phyloP scores from a whole-genome alignment of 1,284 basidiomycete genomes.

The Papiliotrema nemorosa region DNA sequence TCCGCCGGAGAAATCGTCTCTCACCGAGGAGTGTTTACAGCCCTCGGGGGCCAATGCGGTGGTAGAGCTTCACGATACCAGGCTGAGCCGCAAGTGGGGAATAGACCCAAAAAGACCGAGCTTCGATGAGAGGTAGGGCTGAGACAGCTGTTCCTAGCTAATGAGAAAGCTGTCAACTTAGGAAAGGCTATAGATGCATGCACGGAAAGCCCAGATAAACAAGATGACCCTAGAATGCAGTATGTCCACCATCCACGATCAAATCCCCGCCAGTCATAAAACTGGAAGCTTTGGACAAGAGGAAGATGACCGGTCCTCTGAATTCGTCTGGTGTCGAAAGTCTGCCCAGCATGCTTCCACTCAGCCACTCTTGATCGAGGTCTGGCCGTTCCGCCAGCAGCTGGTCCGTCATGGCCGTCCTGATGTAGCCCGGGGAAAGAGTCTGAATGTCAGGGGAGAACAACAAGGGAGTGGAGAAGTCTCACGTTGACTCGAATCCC shows the following conservation, averaged over 20 bases:
- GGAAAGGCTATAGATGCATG: background rate
- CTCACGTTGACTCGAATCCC: constrained; percentile 59
- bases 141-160: too few relatives aligned
- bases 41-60: too few relatives aligned
- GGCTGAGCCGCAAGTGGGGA: too few relatives aligned
- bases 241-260: constrained; percentile 36
- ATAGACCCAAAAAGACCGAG: too few relatives aligned
- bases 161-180: too few relatives aligned
- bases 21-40: too few relatives aligned
- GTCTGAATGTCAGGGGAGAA: constrained; percentile 4
- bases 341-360: constrained; percentile 11
- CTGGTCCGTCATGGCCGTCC: constrained; percentile 52
- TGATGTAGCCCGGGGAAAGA: constrained; percentile 51
- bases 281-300: constrained; percentile 34
- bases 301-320: constrained; percentile 38
- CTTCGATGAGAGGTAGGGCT: too few relatives aligned
- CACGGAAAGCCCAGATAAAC: too few relatives aligned
- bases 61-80: too few relatives aligned
- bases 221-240: constrained; percentile 8
- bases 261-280: constrained; percentile 29
- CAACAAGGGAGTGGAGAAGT: background rate
- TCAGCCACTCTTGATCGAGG: constrained; percentile 18
- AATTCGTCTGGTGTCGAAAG: constrained; percentile 18
- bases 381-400: constrained; percentile 17
- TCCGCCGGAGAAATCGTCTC: too few relatives aligned